phyloP scores from a whole-genome alignment of 805 yeast genomes.

The Dipodascus geniculatus region DNA sequence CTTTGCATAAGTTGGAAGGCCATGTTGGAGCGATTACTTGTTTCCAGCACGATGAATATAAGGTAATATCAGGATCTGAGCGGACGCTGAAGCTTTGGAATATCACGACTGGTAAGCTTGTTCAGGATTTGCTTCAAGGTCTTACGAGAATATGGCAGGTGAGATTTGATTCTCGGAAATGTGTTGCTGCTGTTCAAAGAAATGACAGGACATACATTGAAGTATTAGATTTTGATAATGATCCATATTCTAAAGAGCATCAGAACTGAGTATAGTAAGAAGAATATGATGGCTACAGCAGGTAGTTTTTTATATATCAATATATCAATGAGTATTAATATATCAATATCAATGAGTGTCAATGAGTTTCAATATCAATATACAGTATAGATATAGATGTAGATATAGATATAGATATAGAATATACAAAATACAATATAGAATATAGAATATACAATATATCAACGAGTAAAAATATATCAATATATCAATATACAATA shows the following conservation, averaged over 20 bases:
- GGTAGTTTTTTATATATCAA: too few species aligned
- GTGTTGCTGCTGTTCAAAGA: slow-evolving; percentile 85
- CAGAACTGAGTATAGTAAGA: neutral
- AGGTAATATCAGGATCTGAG: slow-evolving; percentile 83
- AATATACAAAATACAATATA: too few species aligned
- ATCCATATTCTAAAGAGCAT: slow-evolving; percentile 11
- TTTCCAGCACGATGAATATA: slow-evolving; percentile 75
- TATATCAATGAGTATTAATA: too few species aligned
- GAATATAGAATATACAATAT: too few species aligned
- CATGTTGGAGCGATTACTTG: slow-evolving; percentile 86
- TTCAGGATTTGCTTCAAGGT: slow-evolving; percentile 59
- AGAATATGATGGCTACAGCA: too few species aligned
- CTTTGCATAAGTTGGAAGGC: slow-evolving; percentile 60
- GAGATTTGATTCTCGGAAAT: slow-evolving; percentile 65
- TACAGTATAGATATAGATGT: too few species aligned
- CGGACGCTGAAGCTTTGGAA: slow-evolving; percentile 83
- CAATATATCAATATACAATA: too few species aligned
- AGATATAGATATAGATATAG: too few species aligned
- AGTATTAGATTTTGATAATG: slow-evolving; percentile 63
- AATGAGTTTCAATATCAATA: too few species aligned
- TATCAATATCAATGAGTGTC: too few species aligned
- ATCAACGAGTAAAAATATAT: too few species aligned
- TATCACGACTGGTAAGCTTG: slow-evolving; percentile 60
- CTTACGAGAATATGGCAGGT: slow-evolving; percentile 94
- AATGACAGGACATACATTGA: slow-evolving; percentile 65